Evolutionary conservation across 2,329 filamentous ascomycete species (phyloP).

Genomic region (Onygenales sp.): DNA sequence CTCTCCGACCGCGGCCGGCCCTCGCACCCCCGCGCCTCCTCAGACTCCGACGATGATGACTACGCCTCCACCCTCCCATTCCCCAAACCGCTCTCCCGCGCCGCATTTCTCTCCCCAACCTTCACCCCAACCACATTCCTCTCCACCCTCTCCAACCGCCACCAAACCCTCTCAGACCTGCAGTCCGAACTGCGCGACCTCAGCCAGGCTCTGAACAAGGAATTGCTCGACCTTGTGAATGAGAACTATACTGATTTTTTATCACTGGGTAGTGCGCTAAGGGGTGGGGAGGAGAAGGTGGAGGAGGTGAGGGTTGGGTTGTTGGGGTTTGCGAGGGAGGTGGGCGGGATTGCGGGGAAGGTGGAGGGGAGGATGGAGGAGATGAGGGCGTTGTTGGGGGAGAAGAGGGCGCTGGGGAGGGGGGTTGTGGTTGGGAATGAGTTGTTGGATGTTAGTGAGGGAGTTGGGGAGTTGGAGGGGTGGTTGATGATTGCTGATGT

Average conservation of each 20-base stretch:
- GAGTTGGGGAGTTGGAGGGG: conserved; percentile 52
- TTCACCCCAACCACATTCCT: conserved; percentile 81
- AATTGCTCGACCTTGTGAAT: conserved; percentile 91
- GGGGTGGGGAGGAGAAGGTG: conserved; percentile 81
- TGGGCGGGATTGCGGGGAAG: conserved; percentile 60
- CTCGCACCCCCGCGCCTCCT: too few relatives aligned
- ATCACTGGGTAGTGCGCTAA: conserved; percentile 67
- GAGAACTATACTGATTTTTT: conserved; percentile 90
- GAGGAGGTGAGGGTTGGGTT: conserved; percentile 83
- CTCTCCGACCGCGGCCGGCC: conserved; percentile 15
- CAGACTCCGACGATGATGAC: conserved; percentile 44
- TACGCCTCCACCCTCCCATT: conserved; percentile 65
- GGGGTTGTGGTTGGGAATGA: conserved; percentile 54
- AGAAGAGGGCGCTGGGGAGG: conserved; percentile 55
- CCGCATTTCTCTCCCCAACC: conserved; percentile 65
- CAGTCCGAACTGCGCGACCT: conserved; percentile 76
- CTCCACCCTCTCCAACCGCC: conserved; percentile 70
- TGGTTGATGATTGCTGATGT: conserved; percentile 57
- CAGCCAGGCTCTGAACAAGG: conserved; percentile 67
- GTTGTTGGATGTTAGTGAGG: conserved; percentile 36
- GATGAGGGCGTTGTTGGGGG: conserved; percentile 51
- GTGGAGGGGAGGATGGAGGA: conserved; percentile 57
- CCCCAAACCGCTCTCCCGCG: conserved; percentile 70
- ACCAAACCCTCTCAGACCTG: conserved; percentile 92
- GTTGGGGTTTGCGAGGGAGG: conserved; percentile 72